These are phyloP conservation scores for Lentinus brumalis DNA, from an alignment of 768 basidiomycete species.

Conservation along the genomic window DNA sequence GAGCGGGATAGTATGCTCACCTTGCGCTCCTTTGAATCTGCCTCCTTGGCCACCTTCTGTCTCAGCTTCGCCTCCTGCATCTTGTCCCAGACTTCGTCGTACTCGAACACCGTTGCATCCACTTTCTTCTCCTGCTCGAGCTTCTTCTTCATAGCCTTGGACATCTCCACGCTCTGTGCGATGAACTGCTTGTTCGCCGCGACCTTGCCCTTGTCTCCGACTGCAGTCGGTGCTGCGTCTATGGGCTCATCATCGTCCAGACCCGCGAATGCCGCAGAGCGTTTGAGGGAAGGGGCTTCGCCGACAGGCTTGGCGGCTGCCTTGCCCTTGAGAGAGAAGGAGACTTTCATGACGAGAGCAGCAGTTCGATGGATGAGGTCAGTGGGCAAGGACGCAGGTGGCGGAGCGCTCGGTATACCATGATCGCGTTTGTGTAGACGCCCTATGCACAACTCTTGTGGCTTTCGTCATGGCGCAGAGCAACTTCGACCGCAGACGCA, in stretches of 20 bases:
- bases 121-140: conserved; percentile 79
- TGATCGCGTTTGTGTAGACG: background rate
- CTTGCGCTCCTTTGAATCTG: conserved; percentile 76
- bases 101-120: conserved; percentile 86
- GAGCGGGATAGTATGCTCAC: conserved; percentile 38
- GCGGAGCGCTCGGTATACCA: background rate
- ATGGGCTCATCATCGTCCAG: conserved; percentile 63
- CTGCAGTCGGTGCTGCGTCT: conserved; percentile 50
- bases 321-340: conserved; percentile 72
- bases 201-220: conserved; percentile 40
- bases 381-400: background rate
- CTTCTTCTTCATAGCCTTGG: conserved; percentile 66
- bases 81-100: conserved; percentile 94
- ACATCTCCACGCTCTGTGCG: conserved; percentile 60
- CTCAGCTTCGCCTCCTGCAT: conserved; percentile 86
- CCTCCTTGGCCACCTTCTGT: conserved; percentile 77
- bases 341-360: conserved; percentile 72
- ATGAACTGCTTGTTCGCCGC: conserved; percentile 55
- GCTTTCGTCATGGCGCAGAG: conserved; percentile 39
- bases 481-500: conserved; percentile 80
- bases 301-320: conserved; percentile 55
- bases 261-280: conserved; percentile 62
- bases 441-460: background rate
- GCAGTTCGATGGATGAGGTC: conserved; percentile 38
- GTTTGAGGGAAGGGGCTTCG: conserved; percentile 50